phyloP scores from a whole-genome alignment of 2,329 filamentous ascomycete genomes.

The Ophiosphaerella narmari region DNA sequence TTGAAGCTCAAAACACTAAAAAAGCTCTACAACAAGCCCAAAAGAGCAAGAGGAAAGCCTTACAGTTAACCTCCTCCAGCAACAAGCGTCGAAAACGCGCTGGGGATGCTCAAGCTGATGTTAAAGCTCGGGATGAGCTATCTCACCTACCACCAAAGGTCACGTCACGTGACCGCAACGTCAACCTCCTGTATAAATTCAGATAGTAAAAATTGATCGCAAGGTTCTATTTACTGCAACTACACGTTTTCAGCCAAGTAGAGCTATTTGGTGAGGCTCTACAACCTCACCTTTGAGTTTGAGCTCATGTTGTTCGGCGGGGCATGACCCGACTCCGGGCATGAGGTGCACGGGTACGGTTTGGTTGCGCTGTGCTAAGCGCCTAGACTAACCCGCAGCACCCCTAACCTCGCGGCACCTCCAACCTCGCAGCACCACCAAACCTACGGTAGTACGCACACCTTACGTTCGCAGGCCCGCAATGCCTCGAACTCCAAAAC shows the following conservation, averaged over 20 bases:
- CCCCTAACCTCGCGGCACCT: too few relatives aligned
- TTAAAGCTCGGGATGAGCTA: background rate
- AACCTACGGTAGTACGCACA: too few relatives aligned
- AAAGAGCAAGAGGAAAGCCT: background rate
- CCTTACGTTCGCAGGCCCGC: too few relatives aligned
- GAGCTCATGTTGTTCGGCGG: too few relatives aligned
- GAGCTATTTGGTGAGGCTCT: too few relatives aligned
- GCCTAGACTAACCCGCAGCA: too few relatives aligned
- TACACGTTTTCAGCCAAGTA: background rate
- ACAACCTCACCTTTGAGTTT: too few relatives aligned
- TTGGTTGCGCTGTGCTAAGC: too few relatives aligned
- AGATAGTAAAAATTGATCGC: background rate
- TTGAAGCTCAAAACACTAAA: background rate
- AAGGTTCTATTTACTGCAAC: background rate
- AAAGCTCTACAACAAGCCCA: slow-evolving; percentile 1
- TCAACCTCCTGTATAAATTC: background rate
- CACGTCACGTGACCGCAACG: background rate
- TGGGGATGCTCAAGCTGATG: background rate
- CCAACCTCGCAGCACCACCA: too few relatives aligned
- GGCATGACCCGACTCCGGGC: too few relatives aligned
- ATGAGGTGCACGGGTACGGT: too few relatives aligned
- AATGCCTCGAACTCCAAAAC: too few relatives aligned
- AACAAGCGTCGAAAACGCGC: slow-evolving; percentile 2
- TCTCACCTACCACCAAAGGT: background rate
- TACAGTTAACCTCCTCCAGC: background rate